Conservation (phyloP, 768 basidiomycete genomes). For the Filobasidium wieringae region DNA sequence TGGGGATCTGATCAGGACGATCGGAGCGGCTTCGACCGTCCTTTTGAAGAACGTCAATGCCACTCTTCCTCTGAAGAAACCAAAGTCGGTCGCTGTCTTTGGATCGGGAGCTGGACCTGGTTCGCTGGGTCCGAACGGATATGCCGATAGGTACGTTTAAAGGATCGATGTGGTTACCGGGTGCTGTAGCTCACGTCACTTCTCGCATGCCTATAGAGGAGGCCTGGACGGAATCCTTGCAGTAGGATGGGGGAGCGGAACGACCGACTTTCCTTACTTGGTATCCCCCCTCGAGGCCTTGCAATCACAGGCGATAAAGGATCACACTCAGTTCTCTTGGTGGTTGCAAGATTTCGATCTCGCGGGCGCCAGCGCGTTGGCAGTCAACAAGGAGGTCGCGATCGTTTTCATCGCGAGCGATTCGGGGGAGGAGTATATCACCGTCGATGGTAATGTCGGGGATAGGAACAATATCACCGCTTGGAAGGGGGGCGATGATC, state of each 20-base stretch:
- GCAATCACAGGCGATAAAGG: slow-evolving; percentile 55
- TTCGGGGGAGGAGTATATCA: slow-evolving; percentile 73
- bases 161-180: slow-evolving; percentile 18
- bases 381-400: slow-evolving; percentile 50
- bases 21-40: slow-evolving; percentile 62
- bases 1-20: slow-evolving; percentile 53
- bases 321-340: slow-evolving; percentile 58
- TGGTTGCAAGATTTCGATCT: slow-evolving; percentile 60
- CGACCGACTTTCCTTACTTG: slow-evolving; percentile 56
- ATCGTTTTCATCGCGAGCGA: slow-evolving; percentile 73
- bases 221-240: slow-evolving; percentile 53
- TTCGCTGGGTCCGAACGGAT: slow-evolving; percentile 58
- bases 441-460: slow-evolving; percentile 65
- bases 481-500: slow-evolving; percentile 60
- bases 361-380: slow-evolving; percentile 39
- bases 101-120: slow-evolving; percentile 54
- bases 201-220: slow-evolving; percentile 50
- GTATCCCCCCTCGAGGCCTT: slow-evolving; percentile 73
- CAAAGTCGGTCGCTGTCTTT: slow-evolving; percentile 49
- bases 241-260: slow-evolving; percentile 89
- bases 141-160: slow-evolving; percentile 48
- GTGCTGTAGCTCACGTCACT: no score
- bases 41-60: slow-evolving; percentile 60
- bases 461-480: slow-evolving; percentile 61
- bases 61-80: slow-evolving; percentile 47